These are phyloP conservation scores for Vanderwaltozyma yarrowii DNA, from an alignment of 805 yeast genomes.

Conservation along the genomic window DNA sequence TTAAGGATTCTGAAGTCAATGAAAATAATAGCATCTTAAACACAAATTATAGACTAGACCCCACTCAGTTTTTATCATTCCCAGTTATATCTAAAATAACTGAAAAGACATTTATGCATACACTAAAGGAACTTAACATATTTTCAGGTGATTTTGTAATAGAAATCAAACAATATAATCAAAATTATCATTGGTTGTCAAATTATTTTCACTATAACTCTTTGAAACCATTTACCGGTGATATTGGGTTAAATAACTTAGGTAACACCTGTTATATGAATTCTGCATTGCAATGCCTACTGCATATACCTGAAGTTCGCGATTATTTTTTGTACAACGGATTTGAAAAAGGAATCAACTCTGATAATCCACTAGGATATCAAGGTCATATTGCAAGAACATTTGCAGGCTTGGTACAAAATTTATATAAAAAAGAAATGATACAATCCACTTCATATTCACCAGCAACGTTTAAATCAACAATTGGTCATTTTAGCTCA, in stretches of 20 bases:
- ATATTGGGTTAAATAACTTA: conserved; percentile 54
- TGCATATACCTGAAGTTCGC: conserved; percentile 75
- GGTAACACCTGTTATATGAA: conserved; percentile 96
- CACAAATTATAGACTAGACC: conserved; percentile 16
- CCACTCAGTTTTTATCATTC: conserved; percentile 22
- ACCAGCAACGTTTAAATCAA: conserved; percentile 69
- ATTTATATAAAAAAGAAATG: conserved; percentile 37
- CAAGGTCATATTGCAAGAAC: conserved; percentile 70
- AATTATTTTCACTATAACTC: conserved; percentile 25
- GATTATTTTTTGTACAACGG: conserved; percentile 59
- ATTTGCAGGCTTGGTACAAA: conserved; percentile 59
- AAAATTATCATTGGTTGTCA: conserved; percentile 31
- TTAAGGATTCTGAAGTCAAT: conserved; percentile 7
- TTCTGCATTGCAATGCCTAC: conserved; percentile 82
- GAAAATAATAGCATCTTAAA: conserved; percentile 5
- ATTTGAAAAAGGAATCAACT: conserved; percentile 58
- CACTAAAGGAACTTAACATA: conserved; percentile 17
- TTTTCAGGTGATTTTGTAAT: conserved; percentile 25
- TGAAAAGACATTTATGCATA: conserved; percentile 8
- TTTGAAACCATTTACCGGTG: conserved; percentile 36
- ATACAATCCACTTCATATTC: conserved; percentile 29
- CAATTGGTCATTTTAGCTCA: conserved; percentile 68
- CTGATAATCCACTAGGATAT: conserved; percentile 75
- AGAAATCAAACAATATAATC: conserved; percentile 23
- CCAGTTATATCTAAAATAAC: conserved; percentile 17